Conservation (phyloP, 2,329 filamentous ascomycete genomes). For the Neonectria coccinea region DNA sequence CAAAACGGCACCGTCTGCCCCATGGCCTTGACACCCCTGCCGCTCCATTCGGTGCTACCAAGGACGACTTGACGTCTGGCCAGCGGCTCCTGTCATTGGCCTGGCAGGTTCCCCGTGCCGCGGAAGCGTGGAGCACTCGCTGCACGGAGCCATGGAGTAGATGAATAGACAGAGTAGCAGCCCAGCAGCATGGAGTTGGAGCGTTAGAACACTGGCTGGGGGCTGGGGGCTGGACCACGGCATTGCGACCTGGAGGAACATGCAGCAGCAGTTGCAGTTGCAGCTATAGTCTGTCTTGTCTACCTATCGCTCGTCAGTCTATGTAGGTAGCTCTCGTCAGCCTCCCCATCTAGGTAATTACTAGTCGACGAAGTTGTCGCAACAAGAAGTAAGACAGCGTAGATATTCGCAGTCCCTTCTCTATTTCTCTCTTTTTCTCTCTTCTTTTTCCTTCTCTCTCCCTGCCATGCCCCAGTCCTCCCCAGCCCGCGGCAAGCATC, state of each 20-base stretch:
- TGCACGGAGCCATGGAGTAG: background rate
- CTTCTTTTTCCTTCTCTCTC: background rate
- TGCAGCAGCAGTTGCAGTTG: background rate
- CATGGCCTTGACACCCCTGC: background rate
- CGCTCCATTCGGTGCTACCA: constrained; percentile 6
- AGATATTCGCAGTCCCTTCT: background rate
- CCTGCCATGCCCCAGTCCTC: constrained; percentile 1
- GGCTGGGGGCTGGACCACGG: background rate
- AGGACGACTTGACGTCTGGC: constrained; percentile 27
- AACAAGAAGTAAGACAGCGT: background rate
- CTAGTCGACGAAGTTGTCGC: no score
- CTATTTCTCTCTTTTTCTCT: no score
- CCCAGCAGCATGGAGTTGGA: background rate
- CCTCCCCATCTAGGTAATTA: background rate
- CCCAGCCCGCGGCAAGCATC: background rate
- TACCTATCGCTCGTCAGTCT: background rate
- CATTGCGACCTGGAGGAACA: background rate
- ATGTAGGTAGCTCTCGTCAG: background rate
- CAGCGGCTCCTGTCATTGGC: constrained; percentile 20
- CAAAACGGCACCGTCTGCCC: background rate
- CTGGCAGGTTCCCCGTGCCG: constrained; percentile 28
- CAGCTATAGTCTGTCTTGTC: no score
- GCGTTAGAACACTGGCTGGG: background rate
- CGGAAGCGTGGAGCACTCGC: constrained; percentile 10
- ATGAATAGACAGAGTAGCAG: constrained; percentile 5